phyloP scores from a whole-genome alignment of 2,329 filamentous ascomycete species.

The Epicoccum sorghinum region DNA sequence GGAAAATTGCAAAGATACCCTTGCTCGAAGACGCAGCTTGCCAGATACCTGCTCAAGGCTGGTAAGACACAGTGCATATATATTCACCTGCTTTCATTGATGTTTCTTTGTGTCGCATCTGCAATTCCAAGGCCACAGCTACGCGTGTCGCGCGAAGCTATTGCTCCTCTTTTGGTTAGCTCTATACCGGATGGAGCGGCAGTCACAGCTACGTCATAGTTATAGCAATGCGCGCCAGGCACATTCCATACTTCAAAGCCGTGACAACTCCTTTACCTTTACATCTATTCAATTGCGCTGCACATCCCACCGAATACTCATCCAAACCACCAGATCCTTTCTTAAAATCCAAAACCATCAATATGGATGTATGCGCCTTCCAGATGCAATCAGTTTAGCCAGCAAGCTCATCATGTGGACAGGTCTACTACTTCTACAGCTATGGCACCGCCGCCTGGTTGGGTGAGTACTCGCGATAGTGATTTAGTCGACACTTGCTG shows the following conservation, averaged over 20 bases:
- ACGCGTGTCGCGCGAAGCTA: slow-evolving; percentile 5
- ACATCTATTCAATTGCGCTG: neutral
- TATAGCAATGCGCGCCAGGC: neutral
- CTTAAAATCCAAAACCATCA: neutral
- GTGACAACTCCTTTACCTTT: neutral
- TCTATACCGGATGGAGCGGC: slow-evolving; percentile 1
- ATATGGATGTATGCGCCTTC: slow-evolving; percentile 14
- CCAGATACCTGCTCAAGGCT: no score
- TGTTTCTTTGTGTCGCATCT: neutral
- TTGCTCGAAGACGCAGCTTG: no score
- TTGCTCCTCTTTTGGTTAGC: neutral
- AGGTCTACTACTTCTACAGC: slow-evolving; percentile 54
- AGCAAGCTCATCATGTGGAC: neutral
- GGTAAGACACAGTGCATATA: no score
- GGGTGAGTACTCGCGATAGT: slow-evolving; percentile 21
- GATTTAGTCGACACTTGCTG: slow-evolving; percentile 4
- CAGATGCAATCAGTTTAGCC: neutral
- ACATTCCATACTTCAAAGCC: slow-evolving; percentile 15
- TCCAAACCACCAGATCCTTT: neutral
- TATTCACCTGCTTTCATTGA: no score
- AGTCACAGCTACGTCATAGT: slow-evolving; percentile 13
- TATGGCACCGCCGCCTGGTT: slow-evolving; percentile 53
- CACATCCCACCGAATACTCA: neutral
- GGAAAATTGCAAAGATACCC: no score
- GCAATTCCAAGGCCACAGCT: slow-evolving; percentile 7